These are phyloP conservation scores for Phlebiopsis flavidoalba DNA, from an alignment of 768 basidiomycete species.

Conservation along the genomic window DNA sequence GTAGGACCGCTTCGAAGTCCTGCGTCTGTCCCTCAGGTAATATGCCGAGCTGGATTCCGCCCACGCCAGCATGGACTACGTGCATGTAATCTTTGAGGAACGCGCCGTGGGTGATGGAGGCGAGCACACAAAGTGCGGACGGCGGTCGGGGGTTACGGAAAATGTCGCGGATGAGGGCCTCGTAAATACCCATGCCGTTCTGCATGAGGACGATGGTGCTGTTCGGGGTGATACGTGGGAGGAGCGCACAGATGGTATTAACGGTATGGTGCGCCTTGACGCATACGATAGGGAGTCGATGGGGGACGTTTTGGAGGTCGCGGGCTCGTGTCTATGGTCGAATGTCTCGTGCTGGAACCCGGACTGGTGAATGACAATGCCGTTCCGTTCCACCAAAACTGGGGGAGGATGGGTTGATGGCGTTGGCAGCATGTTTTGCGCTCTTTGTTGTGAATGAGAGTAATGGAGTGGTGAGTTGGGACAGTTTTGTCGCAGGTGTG, in stretches of 20 bases:
- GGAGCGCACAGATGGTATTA: conserved; percentile 49
- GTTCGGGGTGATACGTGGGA: conserved; percentile 53
- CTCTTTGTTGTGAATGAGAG: conserved; percentile 69
- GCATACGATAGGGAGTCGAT: conserved; percentile 77
- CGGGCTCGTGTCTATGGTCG: conserved; percentile 13
- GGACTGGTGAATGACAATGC: conserved; percentile 34
- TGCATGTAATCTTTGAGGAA: conserved; percentile 48
- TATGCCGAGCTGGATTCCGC: conserved; percentile 73
- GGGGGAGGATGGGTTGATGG: conserved; percentile 25
- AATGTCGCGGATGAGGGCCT: conserved; percentile 57
- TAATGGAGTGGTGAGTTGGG: conserved; percentile 46
- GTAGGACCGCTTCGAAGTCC: conserved; percentile 53
- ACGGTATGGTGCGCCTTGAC: conserved; percentile 72
- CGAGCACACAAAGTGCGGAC: conserved; percentile 87
- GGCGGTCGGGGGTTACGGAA: conserved; percentile 67
- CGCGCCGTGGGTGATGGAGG: conserved; percentile 78
- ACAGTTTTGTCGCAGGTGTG: conserved; percentile 66
- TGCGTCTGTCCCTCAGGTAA: conserved; percentile 57
- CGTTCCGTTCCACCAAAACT: conserved; percentile 48
- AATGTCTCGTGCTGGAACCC: conserved; percentile 52
- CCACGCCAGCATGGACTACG: conserved; percentile 67
- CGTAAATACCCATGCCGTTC: conserved; percentile 93
- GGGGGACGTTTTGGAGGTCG: not conserved
- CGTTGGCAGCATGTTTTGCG: conserved; percentile 30
- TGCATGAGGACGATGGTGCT: conserved; percentile 91